Percentiles rank a stretch among this genome's conserved stretches.
These are phyloP conservation scores for Lolium perenne DNA, from an alignment of 176 grass and related monocot genomes.

Conservation along the genomic window DNA sequence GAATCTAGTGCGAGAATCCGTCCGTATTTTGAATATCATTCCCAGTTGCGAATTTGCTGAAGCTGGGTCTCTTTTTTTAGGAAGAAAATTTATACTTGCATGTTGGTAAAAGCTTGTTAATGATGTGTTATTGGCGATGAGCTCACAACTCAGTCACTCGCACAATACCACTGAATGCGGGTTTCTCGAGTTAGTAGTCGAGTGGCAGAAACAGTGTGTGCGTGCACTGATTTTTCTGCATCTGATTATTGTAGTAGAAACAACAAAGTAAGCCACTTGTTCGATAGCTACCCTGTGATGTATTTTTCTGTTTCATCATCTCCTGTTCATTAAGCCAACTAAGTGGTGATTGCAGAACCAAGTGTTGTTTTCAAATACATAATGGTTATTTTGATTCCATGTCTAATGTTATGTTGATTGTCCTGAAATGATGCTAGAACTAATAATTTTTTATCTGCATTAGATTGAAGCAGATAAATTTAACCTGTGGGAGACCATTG, in stretches of 20 bases:
- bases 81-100: too few species aligned
- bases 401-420: conserved; percentile 13
- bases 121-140: too few species aligned
- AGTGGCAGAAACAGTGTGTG: too few species aligned
- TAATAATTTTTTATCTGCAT: conserved; percentile 14
- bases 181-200: too few species aligned
- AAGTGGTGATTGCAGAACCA: background rate
- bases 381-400: too few species aligned
- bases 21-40: conserved; percentile 1
- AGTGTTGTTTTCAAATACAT: background rate
- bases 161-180: too few species aligned
- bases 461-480: background rate
- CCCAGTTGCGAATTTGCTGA: background rate
- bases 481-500: background rate
- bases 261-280: background rate
- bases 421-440: conserved; percentile 31
- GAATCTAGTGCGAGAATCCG: background rate
- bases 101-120: too few species aligned
- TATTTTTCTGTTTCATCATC: background rate
- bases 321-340: background rate
- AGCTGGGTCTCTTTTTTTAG: too few species aligned
- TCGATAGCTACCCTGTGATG: background rate
- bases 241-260: background rate
- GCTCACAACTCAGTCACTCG: too few species aligned
- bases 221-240: too few species aligned